phyloP scores from a whole-genome alignment of 2,329 filamentous ascomycete species.

The Botrytis fragariae region DNA sequence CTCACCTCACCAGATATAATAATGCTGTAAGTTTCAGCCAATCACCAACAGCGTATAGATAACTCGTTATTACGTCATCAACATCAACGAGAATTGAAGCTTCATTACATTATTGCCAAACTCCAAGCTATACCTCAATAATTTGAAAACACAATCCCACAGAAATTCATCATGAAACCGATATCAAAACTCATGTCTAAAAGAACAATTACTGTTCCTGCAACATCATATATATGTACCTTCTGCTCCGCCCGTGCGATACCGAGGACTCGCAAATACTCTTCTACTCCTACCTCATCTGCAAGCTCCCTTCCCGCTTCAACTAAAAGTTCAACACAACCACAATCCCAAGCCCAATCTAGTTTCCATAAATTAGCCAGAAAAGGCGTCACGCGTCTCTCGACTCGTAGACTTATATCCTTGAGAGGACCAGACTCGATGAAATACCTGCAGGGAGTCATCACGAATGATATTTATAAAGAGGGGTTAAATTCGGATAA shows the following conservation, averaged over 20 bases:
- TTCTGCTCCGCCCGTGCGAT: neutral
- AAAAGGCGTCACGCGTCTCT: slow-evolving; percentile 54
- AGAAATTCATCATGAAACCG: neutral
- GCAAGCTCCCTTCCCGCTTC: neutral
- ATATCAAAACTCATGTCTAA: neutral
- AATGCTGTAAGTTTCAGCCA: neutral
- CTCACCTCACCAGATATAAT: too few species aligned
- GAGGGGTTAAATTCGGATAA: slow-evolving; percentile 36
- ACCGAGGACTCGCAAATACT: neutral
- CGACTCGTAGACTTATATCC: slow-evolving; percentile 75
- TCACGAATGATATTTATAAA: slow-evolving; percentile 65
- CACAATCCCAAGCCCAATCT: slow-evolving; percentile 40
- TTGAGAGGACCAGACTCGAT: slow-evolving; percentile 76
- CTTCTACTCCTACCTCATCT: slow-evolving; percentile 10
- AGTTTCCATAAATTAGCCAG: slow-evolving; percentile 35
- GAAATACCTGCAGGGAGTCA: slow-evolving; percentile 83
- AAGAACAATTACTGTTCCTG: neutral
- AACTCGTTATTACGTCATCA: slow-evolving; percentile 13
- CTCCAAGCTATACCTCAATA: neutral
- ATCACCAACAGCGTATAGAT: neutral
- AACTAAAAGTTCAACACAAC: neutral
- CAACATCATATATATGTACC: neutral
- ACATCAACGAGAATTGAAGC: neutral
- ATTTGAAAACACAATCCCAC: neutral
- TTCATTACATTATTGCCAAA: neutral